Evolutionary conservation across 352 stramenopile species (phyloP).

Genomic region (Hyphochytrium catenoides): DNA sequence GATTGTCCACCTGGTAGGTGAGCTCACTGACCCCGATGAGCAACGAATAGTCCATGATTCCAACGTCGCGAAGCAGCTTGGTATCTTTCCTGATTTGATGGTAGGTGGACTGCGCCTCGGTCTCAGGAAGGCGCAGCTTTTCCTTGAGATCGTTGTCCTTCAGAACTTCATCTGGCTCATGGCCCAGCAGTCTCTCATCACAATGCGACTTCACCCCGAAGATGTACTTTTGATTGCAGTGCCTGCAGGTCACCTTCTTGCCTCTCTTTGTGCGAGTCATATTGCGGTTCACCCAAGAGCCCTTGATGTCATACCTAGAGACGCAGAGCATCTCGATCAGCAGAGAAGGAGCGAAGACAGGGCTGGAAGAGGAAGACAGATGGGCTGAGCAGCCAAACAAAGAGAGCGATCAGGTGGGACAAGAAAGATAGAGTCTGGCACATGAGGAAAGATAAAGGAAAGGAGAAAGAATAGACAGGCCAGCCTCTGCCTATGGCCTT

Average conservation of each 20-base stretch:
- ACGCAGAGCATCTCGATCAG: no score
- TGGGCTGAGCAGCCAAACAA: no score
- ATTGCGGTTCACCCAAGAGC: slow-evolving; percentile 61
- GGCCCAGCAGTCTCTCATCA: slow-evolving; percentile 31
- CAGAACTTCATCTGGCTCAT: slow-evolving; percentile 63
- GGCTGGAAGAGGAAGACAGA: no score
- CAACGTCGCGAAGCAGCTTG: slow-evolving; percentile 51
- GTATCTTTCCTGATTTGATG: slow-evolving; percentile 46
- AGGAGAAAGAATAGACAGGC: no score
- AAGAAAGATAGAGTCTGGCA: no score
- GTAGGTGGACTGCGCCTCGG: slow-evolving; percentile 37
- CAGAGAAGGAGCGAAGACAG: no score
- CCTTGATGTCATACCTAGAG: slow-evolving; percentile 71
- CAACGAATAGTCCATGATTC: slow-evolving; percentile 76
- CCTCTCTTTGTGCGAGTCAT: slow-evolving; percentile 45
- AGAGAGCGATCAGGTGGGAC: no score
- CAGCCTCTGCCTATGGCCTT: no score
- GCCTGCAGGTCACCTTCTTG: slow-evolving; percentile 61
- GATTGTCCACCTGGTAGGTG: slow-evolving; percentile 61
- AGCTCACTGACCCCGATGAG: slow-evolving; percentile 68
- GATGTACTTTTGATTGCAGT: slow-evolving; percentile 59
- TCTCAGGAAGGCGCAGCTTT: slow-evolving; percentile 53
- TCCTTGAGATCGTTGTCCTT: slow-evolving; percentile 65
- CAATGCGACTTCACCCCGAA: slow-evolving; percentile 35
- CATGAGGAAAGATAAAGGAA: no score